phyloP scores from a whole-genome alignment of 2,329 filamentous ascomycete genomes.

The Pseudocercospora vitis region DNA sequence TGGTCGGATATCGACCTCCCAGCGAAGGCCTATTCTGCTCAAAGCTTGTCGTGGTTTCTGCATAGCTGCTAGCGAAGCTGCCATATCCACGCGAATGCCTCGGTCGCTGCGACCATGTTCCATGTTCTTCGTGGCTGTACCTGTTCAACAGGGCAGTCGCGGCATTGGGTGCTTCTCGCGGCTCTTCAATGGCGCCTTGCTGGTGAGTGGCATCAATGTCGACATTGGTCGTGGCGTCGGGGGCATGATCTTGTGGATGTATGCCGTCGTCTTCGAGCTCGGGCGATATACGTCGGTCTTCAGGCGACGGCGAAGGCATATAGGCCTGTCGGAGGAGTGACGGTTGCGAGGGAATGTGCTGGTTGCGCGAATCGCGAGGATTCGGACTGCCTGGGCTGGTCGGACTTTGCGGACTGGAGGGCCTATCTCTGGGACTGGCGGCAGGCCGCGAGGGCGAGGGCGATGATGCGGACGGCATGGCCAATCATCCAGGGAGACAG shows the following conservation, averaged over 20 bases:
- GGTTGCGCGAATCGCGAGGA: conserved; percentile 18
- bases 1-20: conserved; percentile 21
- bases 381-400: conserved; percentile 13
- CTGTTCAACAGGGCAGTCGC: conserved; percentile 43
- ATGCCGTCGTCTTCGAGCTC: conserved; percentile 34
- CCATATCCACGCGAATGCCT: conserved; percentile 54
- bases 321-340: conserved; percentile 44
- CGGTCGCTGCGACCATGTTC: conserved; percentile 39
- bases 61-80: conserved; percentile 38
- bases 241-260: conserved; percentile 37
- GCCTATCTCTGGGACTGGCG: conserved; percentile 1
- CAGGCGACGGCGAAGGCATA: conserved; percentile 47
- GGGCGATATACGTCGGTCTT: conserved; percentile 38
- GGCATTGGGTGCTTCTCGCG: conserved; percentile 37
- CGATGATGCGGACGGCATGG: neutral
- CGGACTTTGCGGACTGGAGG: conserved; percentile 15
- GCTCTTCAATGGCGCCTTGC: conserved; percentile 28
- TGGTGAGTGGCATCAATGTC: conserved; percentile 14
- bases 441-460: conserved; percentile 7
- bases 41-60: conserved; percentile 24
- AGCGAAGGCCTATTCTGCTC: conserved; percentile 36
- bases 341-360: conserved; percentile 34
- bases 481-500: too few relatives aligned
- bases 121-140: conserved; percentile 26
- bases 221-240: conserved; percentile 33